A percentile compares a stretch with the other conserved stretches of the same genome.
Evolutionary conservation across 2,329 filamentous ascomycete species (phyloP).

Genomic region (Aureobasidium sp.): DNA sequence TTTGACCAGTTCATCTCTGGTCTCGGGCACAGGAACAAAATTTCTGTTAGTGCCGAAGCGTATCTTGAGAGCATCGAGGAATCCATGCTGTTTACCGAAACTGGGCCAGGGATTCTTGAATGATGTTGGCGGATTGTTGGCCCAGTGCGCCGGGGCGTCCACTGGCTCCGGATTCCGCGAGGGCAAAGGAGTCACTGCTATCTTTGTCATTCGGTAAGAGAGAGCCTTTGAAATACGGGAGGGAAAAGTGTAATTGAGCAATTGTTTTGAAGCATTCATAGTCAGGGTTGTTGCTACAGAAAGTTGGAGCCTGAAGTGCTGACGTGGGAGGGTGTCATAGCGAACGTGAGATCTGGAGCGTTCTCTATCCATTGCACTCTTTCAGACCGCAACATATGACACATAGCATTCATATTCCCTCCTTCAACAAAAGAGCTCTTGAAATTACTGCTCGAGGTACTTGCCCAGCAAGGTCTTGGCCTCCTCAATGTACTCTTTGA

Average conservation of each 20-base stretch:
- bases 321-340: background rate
- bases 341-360: background rate
- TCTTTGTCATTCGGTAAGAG: background rate
- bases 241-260: background rate
- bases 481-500: conserved; percentile 11
- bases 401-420: background rate
- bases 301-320: background rate
- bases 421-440: too few species aligned
- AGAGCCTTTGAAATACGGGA: too few species aligned
- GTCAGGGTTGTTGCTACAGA: background rate
- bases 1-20: conserved; percentile 32
- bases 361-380: background rate
- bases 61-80: conserved; percentile 25
- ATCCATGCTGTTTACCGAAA: conserved; percentile 18
- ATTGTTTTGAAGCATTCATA: background rate
- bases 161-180: background rate
- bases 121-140: conserved; percentile 33
- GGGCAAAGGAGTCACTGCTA: background rate
- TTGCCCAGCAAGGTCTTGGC: conserved; percentile 9
- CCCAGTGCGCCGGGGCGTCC: conserved; percentile 29
- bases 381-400: background rate
- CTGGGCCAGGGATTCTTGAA: conserved; percentile 46
- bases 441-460: background rate
- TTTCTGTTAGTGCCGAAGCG: conserved; percentile 34
- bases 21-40: conserved; percentile 37